Evolutionary conservation across 2,329 filamentous ascomycete species (phyloP).

Genomic region (Sporothrix globosa): DNA sequence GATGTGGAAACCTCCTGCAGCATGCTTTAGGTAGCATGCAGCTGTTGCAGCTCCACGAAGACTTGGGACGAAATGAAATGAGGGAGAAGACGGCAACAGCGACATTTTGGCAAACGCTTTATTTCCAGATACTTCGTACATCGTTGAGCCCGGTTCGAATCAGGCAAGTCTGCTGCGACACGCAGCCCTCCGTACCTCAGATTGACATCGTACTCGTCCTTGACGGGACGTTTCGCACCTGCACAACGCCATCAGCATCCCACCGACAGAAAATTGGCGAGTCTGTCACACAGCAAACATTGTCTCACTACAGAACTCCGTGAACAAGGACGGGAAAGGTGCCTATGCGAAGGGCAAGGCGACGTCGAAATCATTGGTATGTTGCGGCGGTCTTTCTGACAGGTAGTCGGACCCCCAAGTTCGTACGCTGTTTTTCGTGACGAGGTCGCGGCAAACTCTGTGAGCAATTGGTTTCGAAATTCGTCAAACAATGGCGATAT

Average conservation of each 20-base stretch:
- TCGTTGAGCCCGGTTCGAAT: neutral
- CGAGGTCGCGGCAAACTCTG: neutral
- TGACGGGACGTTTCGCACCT: neutral
- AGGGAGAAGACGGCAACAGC: no score
- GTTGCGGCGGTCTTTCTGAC: neutral
- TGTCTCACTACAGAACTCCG: neutral
- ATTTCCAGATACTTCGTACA: neutral
- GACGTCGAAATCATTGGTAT: neutral
- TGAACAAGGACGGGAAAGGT: neutral
- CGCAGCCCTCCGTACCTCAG: neutral
- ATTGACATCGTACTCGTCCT: neutral
- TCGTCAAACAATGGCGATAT: neutral
- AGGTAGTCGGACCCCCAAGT: neutral
- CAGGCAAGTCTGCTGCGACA: neutral
- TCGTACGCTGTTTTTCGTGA: neutral
- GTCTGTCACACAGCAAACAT: neutral
- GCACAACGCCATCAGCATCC: neutral
- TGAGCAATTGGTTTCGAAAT: neutral
- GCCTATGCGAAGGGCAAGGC: neutral
- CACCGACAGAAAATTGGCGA: neutral
- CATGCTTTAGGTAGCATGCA: neutral
- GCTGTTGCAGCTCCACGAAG: conserved; percentile 11
- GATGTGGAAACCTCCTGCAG: conserved; percentile 7
- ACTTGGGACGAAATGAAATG: neutral
- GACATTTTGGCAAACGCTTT: no score